A percentile compares a stretch with the other conserved stretches of the same genome.
These are phyloP conservation scores for Phlebopus sp. DNA, from an alignment of 1,284 basidiomycete genomes.

Conservation along the genomic window DNA sequence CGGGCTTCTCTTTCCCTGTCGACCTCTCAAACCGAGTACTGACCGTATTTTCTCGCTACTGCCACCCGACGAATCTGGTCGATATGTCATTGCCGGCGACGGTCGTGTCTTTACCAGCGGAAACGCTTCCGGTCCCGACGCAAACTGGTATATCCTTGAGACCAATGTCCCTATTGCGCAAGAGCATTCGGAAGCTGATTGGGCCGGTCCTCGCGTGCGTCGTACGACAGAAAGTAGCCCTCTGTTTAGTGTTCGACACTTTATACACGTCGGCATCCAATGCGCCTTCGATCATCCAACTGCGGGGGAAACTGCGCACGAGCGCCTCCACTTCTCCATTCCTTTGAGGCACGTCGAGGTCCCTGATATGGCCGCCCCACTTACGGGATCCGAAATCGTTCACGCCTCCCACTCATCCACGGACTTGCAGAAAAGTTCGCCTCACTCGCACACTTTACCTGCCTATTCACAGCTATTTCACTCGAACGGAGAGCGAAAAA, in stretches of 20 bases:
- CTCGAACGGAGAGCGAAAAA: constrained; percentile 64
- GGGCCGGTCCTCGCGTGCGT: constrained; percentile 43
- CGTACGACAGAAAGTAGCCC: constrained; percentile 50
- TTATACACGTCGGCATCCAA: constrained; percentile 48
- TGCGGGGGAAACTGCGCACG: constrained; percentile 30
- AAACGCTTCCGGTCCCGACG: constrained; percentile 6
- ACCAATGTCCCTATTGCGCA: constrained; percentile 47
- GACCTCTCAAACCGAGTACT: constrained; percentile 22
- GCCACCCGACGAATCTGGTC: constrained; percentile 40
- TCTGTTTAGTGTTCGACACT: constrained; percentile 57
- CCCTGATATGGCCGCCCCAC: constrained; percentile 23
- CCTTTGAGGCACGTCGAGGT: constrained; percentile 53
- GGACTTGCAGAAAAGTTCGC: constrained; percentile 20
- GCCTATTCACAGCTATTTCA: constrained; percentile 76
- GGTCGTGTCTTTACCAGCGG: constrained; percentile 41
- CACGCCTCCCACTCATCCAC: constrained; percentile 8
- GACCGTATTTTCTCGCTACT: constrained; percentile 55
- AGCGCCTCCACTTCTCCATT: constrained; percentile 44
- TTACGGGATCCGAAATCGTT: constrained; percentile 15
- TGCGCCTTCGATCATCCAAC: constrained; percentile 53
- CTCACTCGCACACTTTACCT: constrained; percentile 49
- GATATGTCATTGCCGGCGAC: constrained; percentile 44
- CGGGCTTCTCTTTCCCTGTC: constrained; percentile 38
- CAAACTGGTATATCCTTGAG: constrained; percentile 64
- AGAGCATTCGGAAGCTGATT: constrained; percentile 34